Evolutionary conservation across 768 basidiomycete species (phyloP).

Genomic region (Tricholoma hemisulphureum): DNA sequence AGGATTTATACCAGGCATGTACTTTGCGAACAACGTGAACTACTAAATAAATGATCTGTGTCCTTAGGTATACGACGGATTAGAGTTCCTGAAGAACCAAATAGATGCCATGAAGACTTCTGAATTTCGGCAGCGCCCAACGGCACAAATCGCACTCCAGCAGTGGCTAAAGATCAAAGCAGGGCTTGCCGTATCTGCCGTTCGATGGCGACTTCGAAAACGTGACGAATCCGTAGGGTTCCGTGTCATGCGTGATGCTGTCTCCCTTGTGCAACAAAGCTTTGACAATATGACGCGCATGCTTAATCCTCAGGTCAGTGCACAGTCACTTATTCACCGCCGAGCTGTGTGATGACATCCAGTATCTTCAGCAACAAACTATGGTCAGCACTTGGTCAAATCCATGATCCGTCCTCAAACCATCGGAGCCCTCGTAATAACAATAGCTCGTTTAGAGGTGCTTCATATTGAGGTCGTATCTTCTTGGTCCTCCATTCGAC

Average conservation of each 20-base stretch:
- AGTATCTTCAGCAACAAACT: neutral
- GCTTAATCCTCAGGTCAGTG: neutral
- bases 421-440: too few species aligned
- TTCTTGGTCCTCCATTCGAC: too few species aligned
- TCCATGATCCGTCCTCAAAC: neutral
- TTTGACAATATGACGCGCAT: slow-evolving; percentile 1
- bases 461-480: too few species aligned
- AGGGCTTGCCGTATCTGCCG: neutral
- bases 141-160: neutral
- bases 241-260: slow-evolving; percentile 1
- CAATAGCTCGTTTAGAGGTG: too few species aligned
- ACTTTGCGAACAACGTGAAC: too few species aligned
- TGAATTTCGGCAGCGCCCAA: neutral
- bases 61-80: neutral
- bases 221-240: neutral
- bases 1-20: slow-evolving; percentile 1
- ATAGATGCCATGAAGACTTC: neutral
- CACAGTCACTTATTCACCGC: too few species aligned
- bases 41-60: neutral
- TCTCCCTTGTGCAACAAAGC: neutral
- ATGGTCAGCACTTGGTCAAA: neutral
- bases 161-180: neutral
- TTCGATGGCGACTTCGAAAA: slow-evolving; percentile 3
- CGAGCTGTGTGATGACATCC: neutral
- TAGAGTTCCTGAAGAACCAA: neutral